Evolutionary conservation across 345 rosid species (phyloP), one percentile per base, ranked within the genome.

Genomic region (Moringa oleifera): DNA sequence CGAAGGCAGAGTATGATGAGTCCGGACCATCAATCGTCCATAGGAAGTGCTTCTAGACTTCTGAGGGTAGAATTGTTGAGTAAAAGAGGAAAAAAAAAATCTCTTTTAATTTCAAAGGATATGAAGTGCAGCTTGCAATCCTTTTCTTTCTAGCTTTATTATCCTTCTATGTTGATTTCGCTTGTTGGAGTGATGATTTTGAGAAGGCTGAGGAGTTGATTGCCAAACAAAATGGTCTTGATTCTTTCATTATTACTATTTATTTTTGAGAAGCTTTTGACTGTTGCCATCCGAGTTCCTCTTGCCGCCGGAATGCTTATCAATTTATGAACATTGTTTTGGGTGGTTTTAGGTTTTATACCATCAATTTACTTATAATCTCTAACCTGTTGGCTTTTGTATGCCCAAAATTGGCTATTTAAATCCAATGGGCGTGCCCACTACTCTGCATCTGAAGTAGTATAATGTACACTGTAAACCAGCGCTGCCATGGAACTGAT

Each of bases 21-120:
- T 88, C 98, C 2, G 96, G 98, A 7, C 96, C 96, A 7, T 89
- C 98, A 6, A 91, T 91, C 23, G 96, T 91, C 63, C 98, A 91
- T 72, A 75, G 98, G 80, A 89, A 91, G 54, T 91, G 98, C 82
- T 89, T 91, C 86, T 91, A 79, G 86, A 51, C 20, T 28, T 57
- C 72, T 12, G 5, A 56, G 60, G 58, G 61, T 61, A 66, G 9
- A 41, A 15, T 41, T 4, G 6, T 41, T 7, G 73, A 28, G 56
- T 71, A 15, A 72, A 55, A 64, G 51, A 52, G 73, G 12, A 72
- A 53, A 64, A 54, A 52, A n/a, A n/a, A 51, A 55, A 61, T 22
- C 62, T 51, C 50, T 65, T 57, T 41, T 50, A n/a, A 45, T 37
- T 51, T 67, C 51, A 4, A 4, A 41, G 1, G 13, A 41, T 53